Conservation (phyloP, 129 eudicot species). For the Centella asiatica region DNA sequence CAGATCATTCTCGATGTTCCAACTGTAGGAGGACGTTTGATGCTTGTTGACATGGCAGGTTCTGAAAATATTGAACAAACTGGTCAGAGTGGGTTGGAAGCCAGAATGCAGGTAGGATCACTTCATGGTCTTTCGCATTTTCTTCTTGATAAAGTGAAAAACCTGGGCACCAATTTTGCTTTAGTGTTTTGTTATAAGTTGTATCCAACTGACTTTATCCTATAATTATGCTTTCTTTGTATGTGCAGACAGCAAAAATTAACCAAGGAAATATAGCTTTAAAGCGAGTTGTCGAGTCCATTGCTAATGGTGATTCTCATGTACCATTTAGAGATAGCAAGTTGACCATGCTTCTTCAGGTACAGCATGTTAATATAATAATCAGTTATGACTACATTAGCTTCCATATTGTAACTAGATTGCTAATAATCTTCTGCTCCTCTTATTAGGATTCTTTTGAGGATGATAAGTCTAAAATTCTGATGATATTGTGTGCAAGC, state of each 20-base stretch:
- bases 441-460: constrained; percentile 76
- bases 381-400: neutral
- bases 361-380: constrained; percentile 9
- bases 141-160: neutral
- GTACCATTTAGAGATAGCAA: constrained; percentile 99
- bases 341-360: constrained; percentile 97
- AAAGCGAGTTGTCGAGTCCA: constrained; percentile 51
- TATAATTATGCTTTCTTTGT: constrained; percentile 1
- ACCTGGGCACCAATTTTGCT: neutral
- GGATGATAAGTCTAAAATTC: constrained; percentile 90
- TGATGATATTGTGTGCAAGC: constrained; percentile 92
- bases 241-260: constrained; percentile 72
- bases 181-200: neutral
- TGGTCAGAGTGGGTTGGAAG: constrained; percentile 86
- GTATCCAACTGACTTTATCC: neutral
- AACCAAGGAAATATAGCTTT: constrained; percentile 14
- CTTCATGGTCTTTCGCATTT: neutral
- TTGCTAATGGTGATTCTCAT: constrained; percentile 97
- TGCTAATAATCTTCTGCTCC: neutral
- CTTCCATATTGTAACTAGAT: neutral
- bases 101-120: constrained; percentile 78
- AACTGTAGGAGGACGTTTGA: constrained; percentile 77
- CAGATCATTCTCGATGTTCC: constrained; percentile 14
- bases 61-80: constrained; percentile 98
- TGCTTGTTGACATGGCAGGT: constrained; percentile 99